Evolutionary conservation across 148 eudicot genomes (phyloP).

Genomic region (Vaccinium myrtillus): DNA sequence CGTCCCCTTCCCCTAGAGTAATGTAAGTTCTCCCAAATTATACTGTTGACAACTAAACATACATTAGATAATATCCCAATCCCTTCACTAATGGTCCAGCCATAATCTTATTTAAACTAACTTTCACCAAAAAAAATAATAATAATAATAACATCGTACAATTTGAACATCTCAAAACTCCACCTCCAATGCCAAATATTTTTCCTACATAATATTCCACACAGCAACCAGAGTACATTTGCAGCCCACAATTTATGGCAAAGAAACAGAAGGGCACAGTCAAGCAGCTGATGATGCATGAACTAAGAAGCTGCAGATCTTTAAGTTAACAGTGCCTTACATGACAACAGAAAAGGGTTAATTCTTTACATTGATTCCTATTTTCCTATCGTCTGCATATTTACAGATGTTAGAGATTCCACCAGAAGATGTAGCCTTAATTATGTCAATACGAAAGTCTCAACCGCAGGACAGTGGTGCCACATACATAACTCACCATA

Average conservation of each 20-base stretch:
- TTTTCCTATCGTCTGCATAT: constrained; percentile 3
- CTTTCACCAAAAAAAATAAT: background rate
- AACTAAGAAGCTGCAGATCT: constrained; percentile 7
- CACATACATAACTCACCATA: background rate
- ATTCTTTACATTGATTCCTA: constrained; percentile 11
- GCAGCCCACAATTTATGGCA: background rate
- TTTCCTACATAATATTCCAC: background rate
- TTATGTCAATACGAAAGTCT: background rate
- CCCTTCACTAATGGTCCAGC: background rate
- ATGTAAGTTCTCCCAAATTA: too few relatives aligned
- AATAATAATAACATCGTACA: background rate
- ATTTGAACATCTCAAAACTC: background rate
- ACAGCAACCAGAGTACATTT: background rate
- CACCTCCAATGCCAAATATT: background rate
- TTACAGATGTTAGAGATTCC: constrained; percentile 12
- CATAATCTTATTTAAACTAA: background rate
- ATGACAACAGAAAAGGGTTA: background rate
- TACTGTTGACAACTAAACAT: too few relatives aligned
- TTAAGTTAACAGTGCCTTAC: background rate
- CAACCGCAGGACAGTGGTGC: background rate
- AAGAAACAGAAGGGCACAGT: background rate
- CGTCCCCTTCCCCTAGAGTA: too few relatives aligned
- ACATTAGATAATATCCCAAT: too few relatives aligned
- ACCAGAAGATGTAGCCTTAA: constrained; percentile 12
- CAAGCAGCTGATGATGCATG: background rate